These are phyloP conservation scores for Yamadazyma mexicana DNA, from an alignment of 1,139 yeast species.

Conservation along the genomic window DNA sequence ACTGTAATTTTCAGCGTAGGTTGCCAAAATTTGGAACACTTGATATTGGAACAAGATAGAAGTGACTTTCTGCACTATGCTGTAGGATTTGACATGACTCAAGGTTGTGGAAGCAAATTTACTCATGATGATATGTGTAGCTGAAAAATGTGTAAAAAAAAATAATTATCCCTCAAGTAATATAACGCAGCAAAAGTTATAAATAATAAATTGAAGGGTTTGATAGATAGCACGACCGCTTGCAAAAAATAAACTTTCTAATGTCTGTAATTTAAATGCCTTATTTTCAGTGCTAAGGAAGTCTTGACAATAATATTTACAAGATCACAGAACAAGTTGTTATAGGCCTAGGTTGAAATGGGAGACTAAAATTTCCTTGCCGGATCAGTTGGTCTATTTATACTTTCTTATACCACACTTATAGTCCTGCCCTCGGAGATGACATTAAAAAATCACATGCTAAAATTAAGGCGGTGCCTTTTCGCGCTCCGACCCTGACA, in stretches of 20 bases:
- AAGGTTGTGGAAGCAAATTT: constrained; percentile 32
- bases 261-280: background rate
- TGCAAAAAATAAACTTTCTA: background rate
- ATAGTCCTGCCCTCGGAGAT: background rate
- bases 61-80: constrained; percentile 24
- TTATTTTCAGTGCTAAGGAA: background rate
- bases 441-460: constrained; percentile 1
- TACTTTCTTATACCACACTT: background rate
- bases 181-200: background rate
- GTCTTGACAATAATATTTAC: background rate
- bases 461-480: background rate
- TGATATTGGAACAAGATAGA: constrained; percentile 28
- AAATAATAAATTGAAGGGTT: background rate
- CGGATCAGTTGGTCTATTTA: background rate
- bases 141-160: background rate
- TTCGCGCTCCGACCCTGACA: background rate
- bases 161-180: background rate
- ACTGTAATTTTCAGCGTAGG: constrained; percentile 21
- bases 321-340: too few species aligned
- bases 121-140: constrained; percentile 7
- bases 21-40: constrained; percentile 20
- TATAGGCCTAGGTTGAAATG: too few species aligned
- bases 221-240: constrained; percentile 1
- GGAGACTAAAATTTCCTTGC: too few species aligned
- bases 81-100: constrained; percentile 35